These are phyloP conservation scores for Lentinula boryana DNA, from an alignment of 768 basidiomycete genomes.

Conservation along the genomic window DNA sequence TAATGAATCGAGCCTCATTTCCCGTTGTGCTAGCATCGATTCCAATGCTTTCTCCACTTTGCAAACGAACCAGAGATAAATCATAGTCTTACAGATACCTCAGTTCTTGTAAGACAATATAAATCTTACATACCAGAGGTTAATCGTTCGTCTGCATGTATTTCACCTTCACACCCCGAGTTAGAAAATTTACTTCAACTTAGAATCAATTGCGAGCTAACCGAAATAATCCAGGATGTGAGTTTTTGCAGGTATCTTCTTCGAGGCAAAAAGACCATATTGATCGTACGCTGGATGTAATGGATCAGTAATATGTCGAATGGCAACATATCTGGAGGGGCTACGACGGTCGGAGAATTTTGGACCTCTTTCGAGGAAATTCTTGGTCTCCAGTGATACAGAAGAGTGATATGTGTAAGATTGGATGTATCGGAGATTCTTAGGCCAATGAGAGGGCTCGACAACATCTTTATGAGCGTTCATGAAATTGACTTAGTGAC, in stretches of 20 bases:
- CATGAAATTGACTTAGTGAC: not conserved
- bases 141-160: constrained; percentile 72
- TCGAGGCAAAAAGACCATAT: constrained; percentile 72
- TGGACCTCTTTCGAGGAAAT: constrained; percentile 23
- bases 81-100: constrained; percentile 53
- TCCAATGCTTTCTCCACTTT: constrained; percentile 58
- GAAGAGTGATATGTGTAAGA: constrained; percentile 51
- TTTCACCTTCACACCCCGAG: constrained; percentile 45
- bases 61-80: constrained; percentile 64
- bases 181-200: not conserved
- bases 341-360: constrained; percentile 6
- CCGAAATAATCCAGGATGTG: constrained; percentile 73
- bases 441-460: constrained; percentile 45
- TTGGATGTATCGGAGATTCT: constrained; percentile 47
- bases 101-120: not conserved
- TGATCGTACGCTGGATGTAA: constrained; percentile 78
- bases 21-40: constrained; percentile 72
- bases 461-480: constrained; percentile 10
- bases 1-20: constrained; percentile 86
- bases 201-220: not conserved
- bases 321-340: constrained; percentile 33
- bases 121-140: constrained; percentile 34
- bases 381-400: constrained; percentile 36
- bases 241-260: constrained; percentile 58
- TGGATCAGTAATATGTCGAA: constrained; percentile 47